phyloP scores from a whole-genome alignment of 139 green algal genomes.

The Auxenochlorella protothecoides region DNA sequence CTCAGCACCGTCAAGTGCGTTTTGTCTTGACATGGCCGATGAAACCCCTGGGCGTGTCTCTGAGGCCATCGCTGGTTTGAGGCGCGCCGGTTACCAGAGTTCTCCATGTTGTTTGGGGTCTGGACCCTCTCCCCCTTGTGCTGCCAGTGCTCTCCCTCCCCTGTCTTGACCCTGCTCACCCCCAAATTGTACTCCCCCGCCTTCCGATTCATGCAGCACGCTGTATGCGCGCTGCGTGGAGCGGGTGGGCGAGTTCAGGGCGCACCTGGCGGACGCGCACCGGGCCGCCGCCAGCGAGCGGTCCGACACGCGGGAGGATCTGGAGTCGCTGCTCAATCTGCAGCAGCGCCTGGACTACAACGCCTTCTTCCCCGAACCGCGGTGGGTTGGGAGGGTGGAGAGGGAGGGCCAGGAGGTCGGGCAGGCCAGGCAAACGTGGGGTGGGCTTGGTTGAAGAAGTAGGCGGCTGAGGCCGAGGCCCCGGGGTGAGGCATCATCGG shows the following conservation, averaged over 20 bases:
- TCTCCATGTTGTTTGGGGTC: too few relatives aligned
- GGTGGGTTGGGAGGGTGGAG: neutral
- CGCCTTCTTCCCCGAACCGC: constrained; percentile 12
- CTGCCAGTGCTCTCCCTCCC: neutral
- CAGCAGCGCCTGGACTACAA: constrained; percentile 44
- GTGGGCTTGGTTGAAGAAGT: too few relatives aligned
- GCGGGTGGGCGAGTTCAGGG: constrained; percentile 14
- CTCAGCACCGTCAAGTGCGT: constrained; percentile 5
- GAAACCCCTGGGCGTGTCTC: too few relatives aligned
- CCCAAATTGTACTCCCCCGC: neutral
- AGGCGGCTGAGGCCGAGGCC: too few relatives aligned
- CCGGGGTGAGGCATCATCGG: too few relatives aligned
- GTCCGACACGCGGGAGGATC: constrained; percentile 32
- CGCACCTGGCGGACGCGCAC: constrained; percentile 27
- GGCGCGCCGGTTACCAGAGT: too few relatives aligned
- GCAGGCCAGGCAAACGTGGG: too few relatives aligned
- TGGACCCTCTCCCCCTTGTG: too few relatives aligned
- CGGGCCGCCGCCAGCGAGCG: constrained; percentile 14
- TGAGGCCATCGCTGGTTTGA: too few relatives aligned
- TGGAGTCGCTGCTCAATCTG: constrained; percentile 37
- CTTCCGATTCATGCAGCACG: constrained; percentile 3
- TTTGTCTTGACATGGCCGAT: too few relatives aligned
- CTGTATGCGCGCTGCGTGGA: constrained; percentile 10
- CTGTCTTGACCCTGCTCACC: neutral
- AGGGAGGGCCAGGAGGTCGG: too few relatives aligned